Base-by-base conservation (phyloP, 495 filamentous ascomycete genomes). In the Aspergillus cavernicola region DNA sequence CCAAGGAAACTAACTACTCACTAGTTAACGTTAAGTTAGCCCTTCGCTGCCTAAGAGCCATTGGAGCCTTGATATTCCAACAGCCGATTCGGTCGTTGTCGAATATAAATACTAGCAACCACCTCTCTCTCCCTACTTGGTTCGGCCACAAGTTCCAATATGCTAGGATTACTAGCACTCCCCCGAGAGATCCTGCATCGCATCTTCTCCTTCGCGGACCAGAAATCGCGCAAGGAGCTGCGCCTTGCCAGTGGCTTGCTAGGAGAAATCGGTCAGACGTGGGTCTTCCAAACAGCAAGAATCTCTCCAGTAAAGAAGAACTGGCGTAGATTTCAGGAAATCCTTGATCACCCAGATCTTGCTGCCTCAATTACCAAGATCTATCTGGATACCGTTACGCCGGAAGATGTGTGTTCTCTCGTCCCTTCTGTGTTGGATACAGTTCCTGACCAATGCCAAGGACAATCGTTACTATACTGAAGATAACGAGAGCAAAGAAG, bases 171-270 rank as follows among this genome's bases (percentile, higher is more conserved):
- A n/a, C n/a, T n/a, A n/a, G n/a, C 24, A 2, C 43, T 58, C n/a
- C 55, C 55, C 13, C 19, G 13, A 3, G 56, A 58, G 35, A 38
- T 58, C 10, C 16, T 58, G 4, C 16, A 44, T 18, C 36, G 23
- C 24, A 28, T 54, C 18, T 46, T 50, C 33, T 46, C 7, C 8
- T 44, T 20, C 15, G 39, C 44, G 0, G 45, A 53, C 19, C 20
- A 28, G 31, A 7, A 18, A 23, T 50, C 50, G 6, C 37, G 32
- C 18, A 39, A 46, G 0, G 24, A 38, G 7, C 46, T 58, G 5
- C 51, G 50, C 6, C 45, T 54, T 1, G 31, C 50, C 1, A 50
- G 13, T 28, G 13, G 20, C 6, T n/a, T 26, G 5, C 16, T 54
- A 12, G 43, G 35, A 5, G 19, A 22, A 16, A 38, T 54, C 15